Percentiles rank a stretch among this genome's conserved stretches.
Evolutionary conservation across 495 filamentous ascomycete genomes (phyloP).

Genomic region (Tricharina praecox): DNA sequence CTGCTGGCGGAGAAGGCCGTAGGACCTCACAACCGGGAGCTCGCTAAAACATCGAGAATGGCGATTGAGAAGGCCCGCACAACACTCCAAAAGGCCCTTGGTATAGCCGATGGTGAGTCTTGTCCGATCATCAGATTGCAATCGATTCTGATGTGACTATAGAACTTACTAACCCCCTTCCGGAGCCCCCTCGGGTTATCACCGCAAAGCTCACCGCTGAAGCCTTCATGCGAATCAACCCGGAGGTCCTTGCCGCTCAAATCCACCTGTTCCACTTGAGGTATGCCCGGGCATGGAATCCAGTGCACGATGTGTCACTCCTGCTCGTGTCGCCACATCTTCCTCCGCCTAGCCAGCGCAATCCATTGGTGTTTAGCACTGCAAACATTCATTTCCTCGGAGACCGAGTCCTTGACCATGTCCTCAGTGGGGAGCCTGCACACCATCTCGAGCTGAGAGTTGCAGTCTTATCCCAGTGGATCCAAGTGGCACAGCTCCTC

Average conservation of each 20-base stretch:
- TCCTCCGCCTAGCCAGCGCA: constrained; percentile 23
- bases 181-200: constrained; percentile 11
- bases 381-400: constrained; percentile 27
- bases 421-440: constrained; percentile 24
- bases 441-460: constrained; percentile 19
- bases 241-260: constrained; percentile 24
- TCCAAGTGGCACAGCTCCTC: constrained; percentile 22
- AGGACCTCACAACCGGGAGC: constrained; percentile 22
- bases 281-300: constrained; percentile 25
- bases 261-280: constrained; percentile 26
- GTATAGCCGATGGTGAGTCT: constrained; percentile 4
- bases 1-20: constrained; percentile 27
- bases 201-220: constrained; percentile 16
- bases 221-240: constrained; percentile 24
- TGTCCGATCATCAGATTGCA: neutral
- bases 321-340: constrained; percentile 25
- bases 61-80: neutral
- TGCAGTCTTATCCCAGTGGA: constrained; percentile 25
- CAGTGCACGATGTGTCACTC: constrained; percentile 25
- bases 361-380: constrained; percentile 27
- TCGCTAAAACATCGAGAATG: constrained; percentile 16
- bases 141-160: constrained; percentile 4
- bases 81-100: constrained; percentile 16
- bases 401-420: constrained; percentile 25
- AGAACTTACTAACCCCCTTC: constrained; percentile 15